Percentiles rank a stretch among this genome's conserved stretches.
Conservation (phyloP, 2,329 filamentous ascomycete genomes). For the Colletotrichum zoysiae region DNA sequence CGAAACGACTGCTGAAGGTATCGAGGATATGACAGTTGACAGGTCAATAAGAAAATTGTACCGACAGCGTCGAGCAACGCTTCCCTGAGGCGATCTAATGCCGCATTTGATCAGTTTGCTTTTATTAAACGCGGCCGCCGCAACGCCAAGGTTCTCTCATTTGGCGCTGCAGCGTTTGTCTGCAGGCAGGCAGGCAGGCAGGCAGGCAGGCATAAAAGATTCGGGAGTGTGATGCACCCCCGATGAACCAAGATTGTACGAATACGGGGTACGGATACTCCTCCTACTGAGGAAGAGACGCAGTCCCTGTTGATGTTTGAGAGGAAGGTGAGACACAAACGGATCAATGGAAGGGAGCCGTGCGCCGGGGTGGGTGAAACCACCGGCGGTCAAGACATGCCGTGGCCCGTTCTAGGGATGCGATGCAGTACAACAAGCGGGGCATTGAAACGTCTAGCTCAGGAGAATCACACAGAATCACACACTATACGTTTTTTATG, state of each 20-base stretch:
- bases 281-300: background rate
- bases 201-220: slow-evolving; percentile 13
- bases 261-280: too few relatives aligned
- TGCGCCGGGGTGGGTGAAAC: slow-evolving; percentile 22
- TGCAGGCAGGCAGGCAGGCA: slow-evolving; percentile 1
- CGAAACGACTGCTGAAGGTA: background rate
- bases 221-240: background rate
- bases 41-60: slow-evolving; percentile 34
- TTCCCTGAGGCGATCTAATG: slow-evolving; percentile 29
- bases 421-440: too few relatives aligned
- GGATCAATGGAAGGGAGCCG: slow-evolving; percentile 4
- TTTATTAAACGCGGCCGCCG: background rate
- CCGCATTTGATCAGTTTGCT: background rate
- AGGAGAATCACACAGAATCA: too few relatives aligned
- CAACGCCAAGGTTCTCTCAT: slow-evolving; percentile 20
- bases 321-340: background rate
- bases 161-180: background rate
- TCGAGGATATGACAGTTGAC: background rate
- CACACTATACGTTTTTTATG: too few relatives aligned
- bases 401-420: background rate
- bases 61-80: background rate
- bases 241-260: slow-evolving; percentile 19
- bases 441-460: too few relatives aligned
- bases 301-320: slow-evolving; percentile 9
- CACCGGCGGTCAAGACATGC: background rate